phyloP scores from a whole-genome alignment of 2,329 filamentous ascomycete genomes.

The Hymenoscyphus scutula region DNA sequence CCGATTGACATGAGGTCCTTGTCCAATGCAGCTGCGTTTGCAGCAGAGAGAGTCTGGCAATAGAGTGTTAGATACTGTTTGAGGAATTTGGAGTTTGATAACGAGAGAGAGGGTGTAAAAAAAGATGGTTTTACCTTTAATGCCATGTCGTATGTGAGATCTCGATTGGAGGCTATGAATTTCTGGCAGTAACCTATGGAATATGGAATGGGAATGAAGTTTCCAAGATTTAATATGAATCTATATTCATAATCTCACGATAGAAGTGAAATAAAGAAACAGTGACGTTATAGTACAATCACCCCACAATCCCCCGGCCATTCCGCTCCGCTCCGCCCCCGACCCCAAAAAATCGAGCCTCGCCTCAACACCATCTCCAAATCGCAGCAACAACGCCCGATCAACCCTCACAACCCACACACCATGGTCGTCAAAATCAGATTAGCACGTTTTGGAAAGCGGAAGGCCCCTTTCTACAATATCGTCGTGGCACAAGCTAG shows the following conservation, averaged over 20 bases:
- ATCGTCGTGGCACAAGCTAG: slow-evolving; percentile 93
- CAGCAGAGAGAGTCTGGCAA: slow-evolving; percentile 74
- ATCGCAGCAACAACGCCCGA: neutral
- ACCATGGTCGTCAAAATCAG: slow-evolving; percentile 92
- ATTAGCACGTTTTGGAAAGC: slow-evolving; percentile 87
- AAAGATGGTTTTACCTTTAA: neutral
- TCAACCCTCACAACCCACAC: slow-evolving; percentile 7
- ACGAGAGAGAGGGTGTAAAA: no score
- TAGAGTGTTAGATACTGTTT: neutral
- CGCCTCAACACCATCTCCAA: neutral
- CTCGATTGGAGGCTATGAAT: neutral
- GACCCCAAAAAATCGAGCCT: neutral
- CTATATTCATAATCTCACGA: neutral
- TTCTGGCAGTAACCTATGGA: no score
- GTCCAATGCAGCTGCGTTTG: slow-evolving; percentile 85
- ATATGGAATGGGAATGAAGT: no score
- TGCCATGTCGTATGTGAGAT: neutral
- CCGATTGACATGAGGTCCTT: slow-evolving; percentile 87
- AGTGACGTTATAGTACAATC: slow-evolving; percentile 15
- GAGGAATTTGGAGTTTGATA: neutral
- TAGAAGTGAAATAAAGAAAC: neutral
- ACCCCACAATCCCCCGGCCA: slow-evolving; percentile 11
- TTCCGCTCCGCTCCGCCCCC: slow-evolving; percentile 8
- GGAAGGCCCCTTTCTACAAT: slow-evolving; percentile 91
- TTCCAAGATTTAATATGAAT: no score